Base-by-base conservation (phyloP, 768 basidiomycete species). In the Lentinus tigrinus region DNA sequence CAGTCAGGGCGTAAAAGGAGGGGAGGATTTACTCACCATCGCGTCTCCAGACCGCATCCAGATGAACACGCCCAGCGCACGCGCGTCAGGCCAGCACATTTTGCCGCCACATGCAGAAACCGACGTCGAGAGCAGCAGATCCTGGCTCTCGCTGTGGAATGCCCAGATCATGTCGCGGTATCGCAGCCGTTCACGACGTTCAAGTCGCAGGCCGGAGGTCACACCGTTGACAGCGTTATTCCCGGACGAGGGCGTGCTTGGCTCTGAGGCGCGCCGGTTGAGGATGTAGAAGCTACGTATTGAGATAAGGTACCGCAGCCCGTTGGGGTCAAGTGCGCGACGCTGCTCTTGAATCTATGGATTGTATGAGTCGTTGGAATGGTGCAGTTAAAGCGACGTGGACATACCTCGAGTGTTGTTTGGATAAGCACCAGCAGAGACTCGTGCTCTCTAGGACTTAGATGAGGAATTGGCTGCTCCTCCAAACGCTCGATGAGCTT, bases 81-180 rank as follows among this genome's bases (percentile, higher is more conserved):
- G 82, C 0, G 96, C 95, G 69, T 96, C 92, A 16, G 81, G 76
- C 96, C 96, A 98, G 37, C 82, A 72, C 87, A 98, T 91, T 73
- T 92, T 96, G 0, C 86, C 88, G 37, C 83, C 82, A 65, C 92
- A 95, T 13, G 89, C 87, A 3, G 80, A 73, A 16, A 80, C 80
- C 2, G 90, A 89, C 3, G 88, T 85, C 26, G 79, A 76, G 52
- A 97, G 71, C 4, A 99, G 72, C 44, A 98, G 71, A 17, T 90
- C 93, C 66, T 99, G 95, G 67, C 87, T 92, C 72, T 97, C 94
- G 67, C 95, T 97, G 65, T 97, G 91, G 69, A 89, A 95, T 0
- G 95, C 96, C 95, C 96, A 99, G 26, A 98, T 80, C 77, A 98
- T 93, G 71, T 99, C 96, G 34, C 97, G 85, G 72, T 90, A 95